These are phyloP conservation scores for Oidiodendron maius DNA, from an alignment of 495 filamentous ascomycete genomes.

Conservation along the genomic window DNA sequence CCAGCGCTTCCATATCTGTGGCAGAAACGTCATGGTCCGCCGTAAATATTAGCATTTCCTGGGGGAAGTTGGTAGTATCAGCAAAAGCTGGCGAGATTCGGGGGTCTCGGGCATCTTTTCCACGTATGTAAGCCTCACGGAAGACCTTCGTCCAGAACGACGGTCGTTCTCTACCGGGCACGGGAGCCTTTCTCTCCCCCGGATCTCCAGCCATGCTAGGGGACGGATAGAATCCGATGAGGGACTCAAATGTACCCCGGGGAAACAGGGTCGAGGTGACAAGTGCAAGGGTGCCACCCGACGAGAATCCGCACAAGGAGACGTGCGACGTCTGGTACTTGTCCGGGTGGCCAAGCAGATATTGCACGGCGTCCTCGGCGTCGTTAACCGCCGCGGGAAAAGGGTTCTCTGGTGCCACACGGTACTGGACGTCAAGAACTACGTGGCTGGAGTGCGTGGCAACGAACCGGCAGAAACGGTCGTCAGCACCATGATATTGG, in stretches of 20 bases:
- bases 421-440: slow-evolving; percentile 37
- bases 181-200: slow-evolving; percentile 12
- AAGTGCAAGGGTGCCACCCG: slow-evolving; percentile 39
- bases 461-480: slow-evolving; percentile 35
- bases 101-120: slow-evolving; percentile 35
- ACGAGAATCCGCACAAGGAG: slow-evolving; percentile 39
- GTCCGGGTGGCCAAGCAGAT: slow-evolving; percentile 30
- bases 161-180: slow-evolving; percentile 6
- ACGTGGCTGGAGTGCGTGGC: slow-evolving; percentile 30
- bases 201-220: slow-evolving; percentile 30
- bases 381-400: slow-evolving; percentile 42
- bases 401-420: slow-evolving; percentile 37
- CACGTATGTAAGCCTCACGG: slow-evolving; percentile 17
- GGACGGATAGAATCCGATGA: slow-evolving; percentile 37
- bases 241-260: slow-evolving; percentile 32
- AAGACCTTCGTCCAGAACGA: slow-evolving; percentile 16
- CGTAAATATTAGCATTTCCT: slow-evolving; percentile 37
- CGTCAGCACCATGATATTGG: slow-evolving; percentile 36
- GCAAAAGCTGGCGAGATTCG: slow-evolving; percentile 41
- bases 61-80: slow-evolving; percentile 31
- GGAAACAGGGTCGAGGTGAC: slow-evolving; percentile 33
- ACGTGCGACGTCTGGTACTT: slow-evolving; percentile 28
- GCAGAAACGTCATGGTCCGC: slow-evolving; percentile 35
- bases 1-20: slow-evolving; percentile 36
- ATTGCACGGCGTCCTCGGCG: slow-evolving; percentile 41